These are phyloP conservation scores for Thinopyrum elongatum DNA, from an alignment of 176 grass and related monocot genomes.

Conservation along the genomic window DNA sequence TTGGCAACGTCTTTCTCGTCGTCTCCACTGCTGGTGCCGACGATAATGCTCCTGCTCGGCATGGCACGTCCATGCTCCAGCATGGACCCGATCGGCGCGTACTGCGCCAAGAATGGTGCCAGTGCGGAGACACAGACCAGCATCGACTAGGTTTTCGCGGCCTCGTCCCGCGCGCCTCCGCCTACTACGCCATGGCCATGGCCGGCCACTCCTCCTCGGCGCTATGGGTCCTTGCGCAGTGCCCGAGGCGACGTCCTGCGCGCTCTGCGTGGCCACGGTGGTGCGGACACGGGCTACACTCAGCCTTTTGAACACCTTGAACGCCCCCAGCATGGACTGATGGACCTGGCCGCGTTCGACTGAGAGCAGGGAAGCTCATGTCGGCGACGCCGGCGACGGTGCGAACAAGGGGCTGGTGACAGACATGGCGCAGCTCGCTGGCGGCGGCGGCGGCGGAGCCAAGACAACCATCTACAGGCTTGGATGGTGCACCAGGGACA, in stretches of 20 bases:
- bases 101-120: too few relatives aligned
- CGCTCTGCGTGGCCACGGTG: slow-evolving; percentile 29
- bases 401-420: not conserved
- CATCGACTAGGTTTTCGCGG: too few relatives aligned
- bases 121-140: too few relatives aligned
- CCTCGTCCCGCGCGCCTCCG: too few relatives aligned
- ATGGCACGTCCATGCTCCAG: too few relatives aligned
- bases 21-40: not conserved
- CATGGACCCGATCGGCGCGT: too few relatives aligned
- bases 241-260: slow-evolving; percentile 71
- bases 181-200: slow-evolving; percentile 42
- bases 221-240: slow-evolving; percentile 72
- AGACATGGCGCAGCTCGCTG: slow-evolving; percentile 34
- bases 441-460: not conserved
- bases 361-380: slow-evolving; percentile 36
- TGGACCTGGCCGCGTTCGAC: slow-evolving; percentile 38
- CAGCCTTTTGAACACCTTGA: slow-evolving; percentile 60
- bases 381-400: slow-evolving; percentile 6
- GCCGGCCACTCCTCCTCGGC: slow-evolving; percentile 4
- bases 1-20: not conserved
- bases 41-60: not conserved
- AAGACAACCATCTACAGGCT: slow-evolving; percentile 56
- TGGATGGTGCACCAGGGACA: slow-evolving; percentile 68
- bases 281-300: slow-evolving; percentile 52
- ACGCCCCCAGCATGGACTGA: slow-evolving; percentile 40